Conservation (phyloP, 495 filamentous ascomycete species). For the Astrothelium subdiscretum region DNA sequence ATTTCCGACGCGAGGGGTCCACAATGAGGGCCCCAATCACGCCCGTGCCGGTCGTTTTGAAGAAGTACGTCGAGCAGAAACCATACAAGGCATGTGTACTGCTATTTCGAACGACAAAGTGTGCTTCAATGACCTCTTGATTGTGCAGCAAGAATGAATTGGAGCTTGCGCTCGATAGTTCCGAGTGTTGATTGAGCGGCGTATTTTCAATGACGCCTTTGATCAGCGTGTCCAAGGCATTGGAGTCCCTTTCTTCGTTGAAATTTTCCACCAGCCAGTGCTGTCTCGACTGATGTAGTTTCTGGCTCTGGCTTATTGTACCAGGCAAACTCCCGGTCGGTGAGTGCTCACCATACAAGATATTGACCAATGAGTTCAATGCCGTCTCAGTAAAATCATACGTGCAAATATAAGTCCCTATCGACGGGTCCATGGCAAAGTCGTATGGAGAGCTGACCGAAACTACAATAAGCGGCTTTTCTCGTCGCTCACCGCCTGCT, state of each 20-base stretch:
- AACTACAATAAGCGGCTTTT: conserved; percentile 68
- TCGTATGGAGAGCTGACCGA: conserved; percentile 87
- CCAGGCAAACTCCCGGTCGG: conserved; percentile 67
- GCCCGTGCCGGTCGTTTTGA: conserved; percentile 54
- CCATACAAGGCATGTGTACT: conserved; percentile 79
- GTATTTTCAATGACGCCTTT: conserved; percentile 48
- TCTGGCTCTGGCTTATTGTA: conserved; percentile 69
- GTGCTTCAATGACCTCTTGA: conserved; percentile 58
- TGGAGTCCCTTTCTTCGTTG: conserved; percentile 61
- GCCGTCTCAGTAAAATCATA: conserved; percentile 91
- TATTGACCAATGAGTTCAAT: conserved; percentile 67
- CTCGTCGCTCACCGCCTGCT: conserved; percentile 41
- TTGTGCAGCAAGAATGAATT: conserved; percentile 60
- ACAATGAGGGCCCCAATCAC: conserved; percentile 77
- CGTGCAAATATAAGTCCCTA: conserved; percentile 83
- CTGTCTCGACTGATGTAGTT: conserved; percentile 66
- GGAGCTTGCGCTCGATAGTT: conserved; percentile 56
- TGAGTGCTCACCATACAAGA: conserved; percentile 63
- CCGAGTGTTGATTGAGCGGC: conserved; percentile 44
- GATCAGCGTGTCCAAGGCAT: conserved; percentile 57
- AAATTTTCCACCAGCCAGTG: conserved; percentile 84
- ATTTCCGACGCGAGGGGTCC: conserved; percentile 67
- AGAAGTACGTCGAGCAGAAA: conserved; percentile 78
- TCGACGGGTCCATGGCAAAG: conserved; percentile 80
- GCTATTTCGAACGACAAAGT: conserved; percentile 86